A percentile compares a stretch with the other conserved stretches of the same genome.
phyloP scores from a whole-genome alignment of 768 basidiomycete genomes.

The Boletus patriciae region DNA sequence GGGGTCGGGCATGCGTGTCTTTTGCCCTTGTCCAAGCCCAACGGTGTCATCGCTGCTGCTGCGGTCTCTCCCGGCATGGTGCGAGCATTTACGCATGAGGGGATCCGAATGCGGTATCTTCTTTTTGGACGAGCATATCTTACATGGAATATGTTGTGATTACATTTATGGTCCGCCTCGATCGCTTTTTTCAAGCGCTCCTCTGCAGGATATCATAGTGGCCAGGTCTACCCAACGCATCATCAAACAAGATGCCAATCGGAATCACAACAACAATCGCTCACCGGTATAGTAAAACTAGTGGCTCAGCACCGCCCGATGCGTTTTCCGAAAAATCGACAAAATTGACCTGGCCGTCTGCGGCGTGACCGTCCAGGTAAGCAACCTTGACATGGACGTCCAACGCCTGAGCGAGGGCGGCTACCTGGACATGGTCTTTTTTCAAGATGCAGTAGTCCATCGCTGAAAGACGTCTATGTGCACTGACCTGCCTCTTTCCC shows the following conservation, averaged over 20 bases:
- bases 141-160: conserved; percentile 10
- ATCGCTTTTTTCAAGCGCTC: conserved; percentile 4
- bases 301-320: conserved; percentile 46
- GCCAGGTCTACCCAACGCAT: conserved; percentile 58
- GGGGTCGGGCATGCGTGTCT: no score
- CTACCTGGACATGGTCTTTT: conserved; percentile 79
- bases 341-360: conserved; percentile 58
- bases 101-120: no score
- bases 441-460: neutral
- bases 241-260: neutral
- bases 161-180: neutral
- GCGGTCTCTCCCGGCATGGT: no score
- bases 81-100: no score
- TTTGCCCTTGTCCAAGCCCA: no score
- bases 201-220: conserved; percentile 72
- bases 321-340: conserved; percentile 58
- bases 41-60: no score
- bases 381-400: conserved; percentile 69
- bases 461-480: neutral
- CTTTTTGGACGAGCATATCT: neutral
- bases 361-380: conserved; percentile 70
- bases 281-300: conserved; percentile 76
- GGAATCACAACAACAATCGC: conserved; percentile 16
- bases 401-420: conserved; percentile 69
- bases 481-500: conserved; percentile 72